Percentiles rank a stretch among this genome's conserved stretches.
These are phyloP conservation scores for Centrapalus pauciflorus DNA, from an alignment of 129 eudicot species.

Conservation along the genomic window DNA sequence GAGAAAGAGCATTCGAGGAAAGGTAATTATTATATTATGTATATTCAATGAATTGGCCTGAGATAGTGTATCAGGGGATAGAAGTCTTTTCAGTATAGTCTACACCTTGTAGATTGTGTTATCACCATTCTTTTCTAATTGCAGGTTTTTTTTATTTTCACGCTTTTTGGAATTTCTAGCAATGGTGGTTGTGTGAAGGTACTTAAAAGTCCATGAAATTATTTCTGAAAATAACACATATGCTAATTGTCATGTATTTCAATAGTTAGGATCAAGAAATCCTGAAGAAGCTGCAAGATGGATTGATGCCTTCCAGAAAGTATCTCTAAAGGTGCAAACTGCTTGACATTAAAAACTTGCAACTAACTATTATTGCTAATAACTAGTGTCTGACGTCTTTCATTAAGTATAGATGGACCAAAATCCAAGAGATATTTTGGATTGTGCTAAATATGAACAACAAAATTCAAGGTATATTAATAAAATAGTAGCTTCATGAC, in stretches of 20 bases:
- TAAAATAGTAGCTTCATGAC: not conserved
- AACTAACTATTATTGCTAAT: not conserved
- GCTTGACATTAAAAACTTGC: not conserved
- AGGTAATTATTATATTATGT: not conserved
- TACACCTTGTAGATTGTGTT: not conserved
- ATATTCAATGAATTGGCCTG: not conserved
- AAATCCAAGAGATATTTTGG: not conserved
- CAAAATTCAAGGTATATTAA: not conserved
- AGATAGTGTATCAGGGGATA: not conserved
- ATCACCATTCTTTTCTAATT: not conserved
- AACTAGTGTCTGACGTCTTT: not conserved
- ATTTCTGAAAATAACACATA: not conserved
- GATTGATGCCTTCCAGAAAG: slow-evolving; percentile 18
- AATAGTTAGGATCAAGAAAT: slow-evolving; percentile 29
- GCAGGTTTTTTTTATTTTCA: slow-evolving; percentile 15
- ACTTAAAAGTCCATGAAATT: not conserved
- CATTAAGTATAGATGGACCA: not conserved
- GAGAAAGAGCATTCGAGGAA: slow-evolving; percentile 19
- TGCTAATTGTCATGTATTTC: not conserved
- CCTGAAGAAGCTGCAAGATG: slow-evolving; percentile 29
- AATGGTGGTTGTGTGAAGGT: slow-evolving; percentile 12
- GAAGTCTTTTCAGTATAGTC: not conserved
- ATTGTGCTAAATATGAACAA: not conserved
- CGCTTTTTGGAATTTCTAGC: slow-evolving; percentile 1
- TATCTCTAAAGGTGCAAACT: slow-evolving; percentile 20